Base-by-base conservation (phyloP, 169 alveolate species). In the Pseudocohnilembus persalinus region DNA sequence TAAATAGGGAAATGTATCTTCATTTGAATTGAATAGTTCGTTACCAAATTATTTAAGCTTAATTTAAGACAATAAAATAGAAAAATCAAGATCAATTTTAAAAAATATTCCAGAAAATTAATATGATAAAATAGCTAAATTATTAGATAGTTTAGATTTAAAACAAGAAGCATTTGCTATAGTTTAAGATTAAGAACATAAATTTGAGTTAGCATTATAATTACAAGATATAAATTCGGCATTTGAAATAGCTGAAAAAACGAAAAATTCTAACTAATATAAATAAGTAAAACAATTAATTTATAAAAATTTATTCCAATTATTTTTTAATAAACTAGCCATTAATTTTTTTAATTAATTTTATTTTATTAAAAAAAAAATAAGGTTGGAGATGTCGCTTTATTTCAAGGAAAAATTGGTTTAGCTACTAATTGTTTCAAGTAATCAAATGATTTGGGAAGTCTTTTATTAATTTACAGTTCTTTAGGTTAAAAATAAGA, bases 111-210 rank as follows among this genome's bases (percentile, higher is more conserved):
- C 98, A 49, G 90, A 92, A 30, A 72, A 92, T n/a, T 89, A 93
- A 83, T 92, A 88, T 81, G 97, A 97, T 78, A 97, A 95, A 83
- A 92, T 97, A 77, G 98, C 99, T 35, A 94, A 94, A 78, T 97
- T 98, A 89, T 88, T 98, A 86, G 99, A 98, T 73, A 89, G 95
- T 29, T 91, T 96, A 73, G 98, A 98, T 34, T 90, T 94, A 81
- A 94, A 95, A 87, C 97, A 98, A 79, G 84, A 94, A 87, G 99
- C 99, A 33, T 94, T 96, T 83, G 83, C 93, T 74, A 92, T 97
- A 32, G 94, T 99, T 31, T 91, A 85, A 26, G 99, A 98, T 89
- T 90, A 90, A 72, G 99, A 98, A 83, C 99, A 97, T 77, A 96
- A 96, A 89, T 97, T 98, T 88, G 99, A 97, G 64, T 85, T 98